These are phyloP conservation scores for Pseudomicrostroma phylloplanum DNA, from an alignment of 1,284 basidiomycete species.

Conservation along the genomic window DNA sequence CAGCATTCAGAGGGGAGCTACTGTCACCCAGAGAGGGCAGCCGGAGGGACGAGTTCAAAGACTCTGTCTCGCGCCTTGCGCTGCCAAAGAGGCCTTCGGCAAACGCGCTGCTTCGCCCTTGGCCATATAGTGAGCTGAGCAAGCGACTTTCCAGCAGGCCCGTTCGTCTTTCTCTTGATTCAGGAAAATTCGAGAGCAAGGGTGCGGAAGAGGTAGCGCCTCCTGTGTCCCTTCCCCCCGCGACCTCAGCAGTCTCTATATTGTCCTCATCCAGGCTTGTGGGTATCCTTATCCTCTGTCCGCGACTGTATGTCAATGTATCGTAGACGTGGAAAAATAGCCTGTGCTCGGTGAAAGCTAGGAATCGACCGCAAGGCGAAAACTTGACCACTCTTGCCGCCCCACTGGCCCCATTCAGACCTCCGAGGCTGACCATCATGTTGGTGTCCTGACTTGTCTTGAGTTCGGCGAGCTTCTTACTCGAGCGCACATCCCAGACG, in stretches of 20 bases:
- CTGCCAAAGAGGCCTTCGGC: not conserved
- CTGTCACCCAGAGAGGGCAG: not conserved
- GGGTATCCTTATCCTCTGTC: slow-evolving; percentile 13
- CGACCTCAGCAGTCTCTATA: not conserved
- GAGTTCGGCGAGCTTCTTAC: slow-evolving; percentile 34
- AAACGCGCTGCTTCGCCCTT: not conserved
- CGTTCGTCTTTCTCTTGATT: not conserved
- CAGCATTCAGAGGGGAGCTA: not conserved
- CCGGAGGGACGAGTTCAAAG: not conserved
- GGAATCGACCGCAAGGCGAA: slow-evolving; percentile 27
- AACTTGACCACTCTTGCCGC: slow-evolving; percentile 36
- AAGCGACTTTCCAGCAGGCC: not conserved
- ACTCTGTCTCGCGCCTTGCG: no score
- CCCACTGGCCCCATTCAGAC: slow-evolving; percentile 20
- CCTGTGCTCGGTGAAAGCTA: slow-evolving; percentile 37
- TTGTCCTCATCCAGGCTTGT: not conserved
- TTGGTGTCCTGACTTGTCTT: slow-evolving; percentile 17
- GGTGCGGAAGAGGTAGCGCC: slow-evolving; percentile 9
- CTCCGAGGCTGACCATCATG: slow-evolving; percentile 5
- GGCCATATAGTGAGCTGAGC: not conserved
- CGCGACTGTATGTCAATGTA: slow-evolving; percentile 22
- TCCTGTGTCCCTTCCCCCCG: not conserved
- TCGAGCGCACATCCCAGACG: slow-evolving; percentile 52
- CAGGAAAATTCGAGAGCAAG: slow-evolving; percentile 8
- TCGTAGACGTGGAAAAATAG: slow-evolving; percentile 31